Percentiles rank a stretch among this genome's conserved stretches.
phyloP scores from a whole-genome alignment of 139 green algal species.

The Marvania coccoides region DNA sequence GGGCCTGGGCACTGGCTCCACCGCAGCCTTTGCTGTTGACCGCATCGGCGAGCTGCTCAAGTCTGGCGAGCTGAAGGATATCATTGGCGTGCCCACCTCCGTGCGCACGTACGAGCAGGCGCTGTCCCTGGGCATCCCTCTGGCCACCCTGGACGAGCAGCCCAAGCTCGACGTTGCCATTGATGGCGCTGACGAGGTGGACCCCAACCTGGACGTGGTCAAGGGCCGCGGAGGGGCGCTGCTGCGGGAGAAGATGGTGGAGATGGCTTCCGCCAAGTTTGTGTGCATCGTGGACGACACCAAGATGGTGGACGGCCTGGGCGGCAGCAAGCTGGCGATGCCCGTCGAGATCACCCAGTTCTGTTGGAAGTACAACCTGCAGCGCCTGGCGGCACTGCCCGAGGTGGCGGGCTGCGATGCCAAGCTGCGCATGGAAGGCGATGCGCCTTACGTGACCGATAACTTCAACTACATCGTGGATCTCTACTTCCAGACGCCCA shows the following conservation, averaged over 20 bases:
- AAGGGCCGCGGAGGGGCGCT: conserved; percentile 96
- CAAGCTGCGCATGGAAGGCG: conserved; percentile 83
- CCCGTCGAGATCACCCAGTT: conserved; percentile 99
- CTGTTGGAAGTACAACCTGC: conserved; percentile 87
- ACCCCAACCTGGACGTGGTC: conserved; percentile 93
- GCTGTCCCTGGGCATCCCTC: conserved; percentile 81
- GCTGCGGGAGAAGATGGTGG: conserved; percentile 99
- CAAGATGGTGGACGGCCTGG: conserved; percentile 86
- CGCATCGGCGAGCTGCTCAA: conserved; percentile 85
- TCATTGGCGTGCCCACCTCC: conserved; percentile 92
- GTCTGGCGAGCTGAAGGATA: conserved; percentile 87
- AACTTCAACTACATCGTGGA: conserved; percentile 99
- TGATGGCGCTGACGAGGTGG: conserved; percentile 96
- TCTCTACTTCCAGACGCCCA: conserved; percentile 85
- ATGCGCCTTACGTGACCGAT: conserved; percentile 96
- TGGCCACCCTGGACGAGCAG: conserved; percentile 93
- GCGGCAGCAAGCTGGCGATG: conserved; percentile 87
- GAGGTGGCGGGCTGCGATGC: conserved; percentile 76
- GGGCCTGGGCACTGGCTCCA: conserved; percentile 96
- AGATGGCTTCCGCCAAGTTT: conserved; percentile 88
- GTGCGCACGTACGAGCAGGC: conserved; percentile 91
- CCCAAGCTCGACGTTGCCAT: conserved; percentile 95
- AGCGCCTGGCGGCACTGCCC: conserved; percentile 42
- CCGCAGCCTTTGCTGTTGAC: conserved; percentile 97
- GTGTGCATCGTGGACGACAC: conserved; percentile 99